These are phyloP conservation scores for Cymbopogon citratus DNA, from an alignment of 176 grass and related monocot genomes.

Conservation along the genomic window DNA sequence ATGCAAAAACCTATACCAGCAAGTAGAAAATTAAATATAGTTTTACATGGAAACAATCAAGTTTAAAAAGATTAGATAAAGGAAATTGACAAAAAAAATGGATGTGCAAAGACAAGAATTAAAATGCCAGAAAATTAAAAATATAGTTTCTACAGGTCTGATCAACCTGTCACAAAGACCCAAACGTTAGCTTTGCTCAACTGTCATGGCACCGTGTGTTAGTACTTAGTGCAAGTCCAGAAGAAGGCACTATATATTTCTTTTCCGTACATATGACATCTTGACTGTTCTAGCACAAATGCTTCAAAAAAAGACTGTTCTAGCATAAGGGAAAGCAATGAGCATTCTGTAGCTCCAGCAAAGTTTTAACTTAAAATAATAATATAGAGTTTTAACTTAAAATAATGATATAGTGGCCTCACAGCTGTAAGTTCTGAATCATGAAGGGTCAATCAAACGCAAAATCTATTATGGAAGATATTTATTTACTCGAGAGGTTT, in stretches of 20 bases:
- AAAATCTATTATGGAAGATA: background rate
- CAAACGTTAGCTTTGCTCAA: background rate
- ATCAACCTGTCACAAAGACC: background rate
- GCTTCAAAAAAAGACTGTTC: background rate
- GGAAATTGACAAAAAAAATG: background rate
- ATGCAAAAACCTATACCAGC: no score
- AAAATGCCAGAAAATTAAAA: background rate
- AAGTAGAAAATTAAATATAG: no score
- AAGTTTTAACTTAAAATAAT: background rate
- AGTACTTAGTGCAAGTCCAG: background rate
- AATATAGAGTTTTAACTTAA: background rate
- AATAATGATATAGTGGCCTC: background rate
- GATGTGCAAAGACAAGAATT: background rate
- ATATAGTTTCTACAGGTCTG: background rate
- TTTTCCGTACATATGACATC: background rate
- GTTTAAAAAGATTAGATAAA: background rate
- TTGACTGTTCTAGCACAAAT: background rate
- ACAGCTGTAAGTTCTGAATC: constrained; percentile 4
- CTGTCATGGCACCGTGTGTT: background rate
- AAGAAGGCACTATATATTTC: background rate
- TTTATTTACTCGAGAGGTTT: constrained; percentile 25
- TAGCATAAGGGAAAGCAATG: background rate
- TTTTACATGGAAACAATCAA: no score
- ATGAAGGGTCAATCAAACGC: background rate
- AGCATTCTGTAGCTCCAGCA: background rate